These are phyloP conservation scores for Starmerella asiatica DNA, from an alignment of 805 yeast genomes.

Conservation along the genomic window DNA sequence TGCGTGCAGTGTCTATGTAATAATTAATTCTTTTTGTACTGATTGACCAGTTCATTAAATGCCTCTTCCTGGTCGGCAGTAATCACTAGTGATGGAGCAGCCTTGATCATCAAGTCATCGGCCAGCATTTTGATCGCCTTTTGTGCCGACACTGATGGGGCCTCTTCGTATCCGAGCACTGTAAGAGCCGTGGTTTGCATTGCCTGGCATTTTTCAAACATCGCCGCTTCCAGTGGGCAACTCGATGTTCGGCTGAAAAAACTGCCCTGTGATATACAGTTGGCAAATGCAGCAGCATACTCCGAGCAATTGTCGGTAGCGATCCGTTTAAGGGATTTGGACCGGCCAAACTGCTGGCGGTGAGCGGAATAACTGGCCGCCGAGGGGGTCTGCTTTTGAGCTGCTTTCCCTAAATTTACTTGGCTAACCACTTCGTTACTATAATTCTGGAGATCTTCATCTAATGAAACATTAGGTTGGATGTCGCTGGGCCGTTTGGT, in stretches of 20 bases:
- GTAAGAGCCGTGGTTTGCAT: conserved; percentile 23
- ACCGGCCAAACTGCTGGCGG: neutral
- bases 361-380: neutral
- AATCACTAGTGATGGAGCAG: conserved; percentile 19
- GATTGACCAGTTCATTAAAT: conserved; percentile 14
- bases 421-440: neutral
- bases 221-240: conserved; percentile 20
- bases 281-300: conserved; percentile 21
- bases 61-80: conserved; percentile 16
- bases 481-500: neutral
- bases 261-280: conserved; percentile 22
- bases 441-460: neutral
- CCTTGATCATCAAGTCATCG: conserved; percentile 23
- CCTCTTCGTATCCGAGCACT: conserved; percentile 20
- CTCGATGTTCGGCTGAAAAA: conserved; percentile 18
- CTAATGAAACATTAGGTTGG: neutral
- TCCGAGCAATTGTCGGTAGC: conserved; percentile 28
- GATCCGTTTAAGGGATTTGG: conserved; percentile 20
- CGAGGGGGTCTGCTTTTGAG: neutral
- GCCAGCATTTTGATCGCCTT: conserved; percentile 20
- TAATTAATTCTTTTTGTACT: neutral
- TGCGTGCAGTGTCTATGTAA: conserved; percentile 19
- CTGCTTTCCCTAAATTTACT: neutral
- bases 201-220: conserved; percentile 22
- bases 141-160: conserved; percentile 12